Percentiles rank a stretch among this genome's conserved stretches.
These are phyloP conservation scores for Cetradonia linearis DNA, from an alignment of 495 filamentous ascomycete genomes.

Conservation along the genomic window DNA sequence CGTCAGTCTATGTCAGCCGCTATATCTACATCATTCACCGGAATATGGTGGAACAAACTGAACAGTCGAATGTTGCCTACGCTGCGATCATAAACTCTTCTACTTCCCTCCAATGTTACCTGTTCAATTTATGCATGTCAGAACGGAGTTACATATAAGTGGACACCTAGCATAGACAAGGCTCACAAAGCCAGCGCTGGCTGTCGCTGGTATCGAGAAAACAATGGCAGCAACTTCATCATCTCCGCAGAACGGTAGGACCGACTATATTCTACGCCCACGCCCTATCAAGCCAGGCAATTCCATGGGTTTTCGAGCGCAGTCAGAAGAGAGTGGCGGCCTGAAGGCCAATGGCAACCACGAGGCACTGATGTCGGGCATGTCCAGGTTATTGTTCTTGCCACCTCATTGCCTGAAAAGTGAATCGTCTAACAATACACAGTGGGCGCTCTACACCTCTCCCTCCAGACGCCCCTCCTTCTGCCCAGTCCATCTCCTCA, in stretches of 20 bases:
- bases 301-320: conserved; percentile 29
- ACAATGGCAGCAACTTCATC: conserved; percentile 13
- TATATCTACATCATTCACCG: background rate
- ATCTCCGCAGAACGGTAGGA: conserved; percentile 17
- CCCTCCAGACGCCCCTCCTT: conserved; percentile 83
- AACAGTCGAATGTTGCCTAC: background rate
- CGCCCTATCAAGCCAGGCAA: conserved; percentile 33
- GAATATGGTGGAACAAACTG: background rate
- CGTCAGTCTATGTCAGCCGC: conserved; percentile 10
- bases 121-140: background rate
- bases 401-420: background rate
- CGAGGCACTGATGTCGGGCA: conserved; percentile 17
- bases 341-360: conserved; percentile 18
- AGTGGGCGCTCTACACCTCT: conserved; percentile 87
- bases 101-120: conserved; percentile 4
- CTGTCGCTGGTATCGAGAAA: background rate
- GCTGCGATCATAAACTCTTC: background rate
- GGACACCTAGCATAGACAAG: background rate
- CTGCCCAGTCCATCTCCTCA: conserved; percentile 70
- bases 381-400: conserved; percentile 20
- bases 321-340: conserved; percentile 24
- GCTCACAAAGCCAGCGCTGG: background rate
- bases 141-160: background rate
- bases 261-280: conserved; percentile 32
- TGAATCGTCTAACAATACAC: conserved; percentile 16